Evolutionary conservation across 2,329 filamentous ascomycete species (phyloP).

Genomic region (Sarocladium strictum): DNA sequence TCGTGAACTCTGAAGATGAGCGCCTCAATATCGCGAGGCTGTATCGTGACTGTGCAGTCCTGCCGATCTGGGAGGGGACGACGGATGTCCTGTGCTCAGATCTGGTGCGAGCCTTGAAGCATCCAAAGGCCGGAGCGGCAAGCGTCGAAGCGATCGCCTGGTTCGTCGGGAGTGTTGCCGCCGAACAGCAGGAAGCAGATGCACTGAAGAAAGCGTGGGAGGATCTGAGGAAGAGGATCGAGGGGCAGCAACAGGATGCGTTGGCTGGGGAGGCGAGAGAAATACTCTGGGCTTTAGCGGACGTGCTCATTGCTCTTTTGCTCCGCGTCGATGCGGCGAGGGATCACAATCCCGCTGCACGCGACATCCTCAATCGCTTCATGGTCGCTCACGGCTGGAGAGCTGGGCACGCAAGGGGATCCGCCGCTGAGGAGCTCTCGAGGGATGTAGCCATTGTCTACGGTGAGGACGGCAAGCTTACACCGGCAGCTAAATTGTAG

Average conservation of each 20-base stretch:
- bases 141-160: constrained; percentile 36
- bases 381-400: constrained; percentile 16
- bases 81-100: constrained; percentile 61
- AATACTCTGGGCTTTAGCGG: constrained; percentile 36
- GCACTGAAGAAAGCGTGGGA: constrained; percentile 32
- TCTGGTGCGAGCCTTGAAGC: constrained; percentile 40
- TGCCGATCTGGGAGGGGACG: constrained; percentile 67
- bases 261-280: constrained; percentile 41
- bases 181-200: constrained; percentile 20
- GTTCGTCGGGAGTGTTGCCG: constrained; percentile 26
- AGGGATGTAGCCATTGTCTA: constrained; percentile 31
- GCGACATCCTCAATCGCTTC: constrained; percentile 35
- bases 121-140: constrained; percentile 30
- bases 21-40: constrained; percentile 61
- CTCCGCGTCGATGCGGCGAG: constrained; percentile 33
- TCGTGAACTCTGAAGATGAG: constrained; percentile 54
- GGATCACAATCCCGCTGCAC: constrained; percentile 28
- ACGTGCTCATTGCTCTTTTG: constrained; percentile 37
- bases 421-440: constrained; percentile 20
- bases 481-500: constrained; percentile 7
- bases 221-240: constrained; percentile 30
- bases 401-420: constrained; percentile 17
- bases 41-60: constrained; percentile 57
- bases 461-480: constrained; percentile 15
- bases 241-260: constrained; percentile 25